Evolutionary conservation across 495 filamentous ascomycete species (phyloP), one percentile per base, ranked within the genome.

Genomic region (Aspergillus campestris): DNA sequence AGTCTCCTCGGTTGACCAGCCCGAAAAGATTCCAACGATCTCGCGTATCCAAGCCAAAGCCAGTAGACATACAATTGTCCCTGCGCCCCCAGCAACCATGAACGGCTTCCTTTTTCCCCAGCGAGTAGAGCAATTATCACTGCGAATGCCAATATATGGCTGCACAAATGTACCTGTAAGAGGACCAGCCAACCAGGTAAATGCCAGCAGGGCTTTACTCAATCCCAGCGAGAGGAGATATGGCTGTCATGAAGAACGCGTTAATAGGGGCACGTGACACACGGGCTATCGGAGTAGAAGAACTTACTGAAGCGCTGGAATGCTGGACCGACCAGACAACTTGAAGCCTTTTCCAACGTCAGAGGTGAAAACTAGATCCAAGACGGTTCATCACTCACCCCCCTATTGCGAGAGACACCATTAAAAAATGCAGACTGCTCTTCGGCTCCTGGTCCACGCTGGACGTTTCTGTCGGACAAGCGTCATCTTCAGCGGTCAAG

Each of bases 181-280:
- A 3, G 89, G 89, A 2, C 89, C 87, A 7, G 88, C 88, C 44
- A 95, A 87, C 89, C 89, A 95, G 28, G 94, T 89, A 42, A 94
- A 70, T 8, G 89, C 88, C 63, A 94, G 82, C 9, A 92, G 64
- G 28, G 89, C 82, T 62, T 95, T 95, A 74, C 82, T 90, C 63
- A 95, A 70, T 6, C 89, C 89, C 14, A 95, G 77, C 8, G 86
- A 88, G 10, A 82, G 67, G 1, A 83, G 67, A 44, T 71, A 82
- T 27, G 79, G 79, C 72, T 76, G 53, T 44, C 33, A 18, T 8
- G 29, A 7, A 13, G 29, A 36, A 12, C 38, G 30, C 10, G 12
- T 27, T 27, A 10, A 9, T 11, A 31, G 14, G 6, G 27, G 14
- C 14, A 9, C 7, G 41, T 8, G 14, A 14, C 28, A 5, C 13